phyloP scores from a whole-genome alignment of 208 protist genomes.

The Lotmaria passim region DNA sequence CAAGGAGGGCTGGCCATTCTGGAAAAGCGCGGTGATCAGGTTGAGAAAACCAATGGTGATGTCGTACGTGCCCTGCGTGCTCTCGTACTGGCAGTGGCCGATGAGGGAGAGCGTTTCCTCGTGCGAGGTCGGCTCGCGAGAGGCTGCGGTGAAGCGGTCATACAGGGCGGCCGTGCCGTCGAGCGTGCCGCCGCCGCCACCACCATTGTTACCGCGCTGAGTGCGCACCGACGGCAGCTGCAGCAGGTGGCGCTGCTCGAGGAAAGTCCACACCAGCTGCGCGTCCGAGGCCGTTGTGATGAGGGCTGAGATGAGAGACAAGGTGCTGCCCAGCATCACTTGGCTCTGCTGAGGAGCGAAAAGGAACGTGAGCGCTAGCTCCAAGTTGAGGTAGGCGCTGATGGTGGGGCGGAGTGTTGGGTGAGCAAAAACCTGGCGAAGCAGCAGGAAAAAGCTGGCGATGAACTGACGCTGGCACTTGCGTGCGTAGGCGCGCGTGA shows the following conservation, averaged over 20 bases:
- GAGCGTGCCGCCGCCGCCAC: not conserved
- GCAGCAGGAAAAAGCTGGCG: conserved; percentile 73
- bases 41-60: conserved; percentile 85
- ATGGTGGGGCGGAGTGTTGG: conserved; percentile 51
- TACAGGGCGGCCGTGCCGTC: not conserved
- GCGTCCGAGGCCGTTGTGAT: conserved; percentile 66
- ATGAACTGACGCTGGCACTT: conserved; percentile 72
- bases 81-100: conserved; percentile 83
- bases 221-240: conserved; percentile 29
- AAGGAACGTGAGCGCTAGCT: conserved; percentile 67
- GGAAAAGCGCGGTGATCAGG: conserved; percentile 76
- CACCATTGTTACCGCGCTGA: too few species aligned
- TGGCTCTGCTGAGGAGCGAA: conserved; percentile 66
- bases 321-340: conserved; percentile 69
- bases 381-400: conserved; percentile 54
- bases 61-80: conserved; percentile 62
- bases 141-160: conserved; percentile 16
- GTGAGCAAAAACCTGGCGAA: conserved; percentile 77
- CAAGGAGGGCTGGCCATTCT: conserved; percentile 53
- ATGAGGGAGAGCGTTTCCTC: conserved; percentile 64
- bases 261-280: conserved; percentile 58
- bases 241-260: conserved; percentile 66
- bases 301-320: conserved; percentile 77
- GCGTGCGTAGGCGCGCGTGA: conserved; percentile 56
- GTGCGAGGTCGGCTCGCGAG: conserved; percentile 19